Base-by-base conservation (phyloP, 306 rosid genomes). In the Inga leiocalycina region DNA sequence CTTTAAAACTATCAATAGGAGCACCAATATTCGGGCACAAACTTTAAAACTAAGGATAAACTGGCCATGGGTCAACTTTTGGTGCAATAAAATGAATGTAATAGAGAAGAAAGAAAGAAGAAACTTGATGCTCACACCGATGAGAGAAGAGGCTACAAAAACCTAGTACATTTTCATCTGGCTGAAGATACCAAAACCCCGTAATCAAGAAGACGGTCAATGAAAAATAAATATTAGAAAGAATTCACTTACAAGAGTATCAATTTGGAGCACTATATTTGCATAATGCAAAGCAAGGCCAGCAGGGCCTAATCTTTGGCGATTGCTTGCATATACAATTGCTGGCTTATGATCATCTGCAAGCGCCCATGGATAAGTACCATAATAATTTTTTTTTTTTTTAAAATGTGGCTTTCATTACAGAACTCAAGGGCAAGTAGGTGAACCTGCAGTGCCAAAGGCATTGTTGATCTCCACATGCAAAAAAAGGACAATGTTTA, bases 251-350 rank as follows among this genome's bases (percentile, higher is more conserved):
- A 94, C 98, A 77, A 94, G 91, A 48, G 89, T 94, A 88, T 94
- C 98, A 20, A 94, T 92, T 88, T 92, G 97, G 83, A 94, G 90
- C 69, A 94, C 86, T 52, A 94, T 91, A 76, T 94, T 92, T 81
- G 98, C 98, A 88, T 94, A 94, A 87, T 94, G 98, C 87, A 94
- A 89, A 59, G 92, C 81, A 76, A 94, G 94, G 74, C 98, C 98
- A 17, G 97, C 91, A 76, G 92, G 91, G 84, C 98, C 98, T 84
- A 94, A 74, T 76, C 89, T 89, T 80, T 87, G 92, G 79, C 52
- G 78, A 73, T 80, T 84, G 79, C 64, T 84, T 13, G 30, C 35
- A 74, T 83, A 70, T 81, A 82, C 91, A 75, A 84, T 87, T 56
- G 56, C 86, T 39, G 86, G 85, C 76, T 79, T 76, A 64, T 82